Conservation (phyloP, 345 rosid species). For the Acer yangbiense region DNA sequence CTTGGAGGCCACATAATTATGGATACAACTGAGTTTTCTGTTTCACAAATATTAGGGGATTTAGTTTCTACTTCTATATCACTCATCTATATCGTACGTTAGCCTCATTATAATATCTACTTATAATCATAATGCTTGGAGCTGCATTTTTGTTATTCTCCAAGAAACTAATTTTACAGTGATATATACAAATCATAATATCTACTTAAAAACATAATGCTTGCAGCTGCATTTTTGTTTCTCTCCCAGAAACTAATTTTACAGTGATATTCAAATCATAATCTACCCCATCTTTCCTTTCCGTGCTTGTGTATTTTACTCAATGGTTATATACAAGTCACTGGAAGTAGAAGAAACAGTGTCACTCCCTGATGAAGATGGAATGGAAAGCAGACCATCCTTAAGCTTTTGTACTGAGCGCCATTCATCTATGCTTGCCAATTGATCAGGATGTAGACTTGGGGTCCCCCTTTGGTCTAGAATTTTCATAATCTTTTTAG, state of each 20-base stretch:
- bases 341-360: slow-evolving; percentile 13
- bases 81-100: neutral
- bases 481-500: slow-evolving; percentile 52
- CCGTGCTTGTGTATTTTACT: slow-evolving; percentile 19
- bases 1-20: neutral
- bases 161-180: neutral
- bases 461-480: slow-evolving; percentile 46
- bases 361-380: slow-evolving; percentile 21
- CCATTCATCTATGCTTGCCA: slow-evolving; percentile 69
- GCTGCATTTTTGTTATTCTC: neutral
- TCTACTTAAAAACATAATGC: neutral
- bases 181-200: neutral
- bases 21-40: neutral
- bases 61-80: too few species aligned
- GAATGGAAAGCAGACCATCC: slow-evolving; percentile 9
- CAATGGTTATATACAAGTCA: slow-evolving; percentile 34
- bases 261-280: neutral
- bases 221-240: neutral
- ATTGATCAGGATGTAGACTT: slow-evolving; percentile 39
- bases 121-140: neutral
- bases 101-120: neutral
- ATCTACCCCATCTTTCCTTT: slow-evolving; percentile 10
- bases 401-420: slow-evolving; percentile 38
- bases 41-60: neutral
- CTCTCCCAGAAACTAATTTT: neutral